A percentile compares a stretch with the other conserved stretches of the same genome.
Conservation (phyloP, 495 filamentous ascomycete species). For the Daldinia childiae region DNA sequence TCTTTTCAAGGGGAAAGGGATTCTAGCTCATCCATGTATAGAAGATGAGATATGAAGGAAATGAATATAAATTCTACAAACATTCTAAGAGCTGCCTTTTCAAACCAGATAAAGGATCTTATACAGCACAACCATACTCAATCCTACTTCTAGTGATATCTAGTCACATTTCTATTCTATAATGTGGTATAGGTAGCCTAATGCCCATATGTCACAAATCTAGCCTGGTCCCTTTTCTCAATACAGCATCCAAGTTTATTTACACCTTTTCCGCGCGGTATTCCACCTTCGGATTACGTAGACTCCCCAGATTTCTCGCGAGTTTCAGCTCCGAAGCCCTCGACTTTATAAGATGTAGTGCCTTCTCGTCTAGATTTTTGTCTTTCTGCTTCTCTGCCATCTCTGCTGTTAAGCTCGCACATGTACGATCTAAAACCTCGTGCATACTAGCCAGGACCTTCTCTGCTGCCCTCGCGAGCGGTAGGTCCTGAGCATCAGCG, state of each 20-base stretch:
- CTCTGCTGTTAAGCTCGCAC: slow-evolving; percentile 63
- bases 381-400: slow-evolving; percentile 39
- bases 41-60: background rate
- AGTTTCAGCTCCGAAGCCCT: slow-evolving; percentile 84
- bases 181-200: background rate
- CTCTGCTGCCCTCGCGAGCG: slow-evolving; percentile 81
- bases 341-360: slow-evolving; percentile 69
- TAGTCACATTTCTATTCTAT: slow-evolving; percentile 2
- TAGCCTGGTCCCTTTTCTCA: background rate
- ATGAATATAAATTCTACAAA: background rate
- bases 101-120: background rate
- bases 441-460: slow-evolving; percentile 96
- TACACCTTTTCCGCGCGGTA: slow-evolving; percentile 65
- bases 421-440: slow-evolving; percentile 79
- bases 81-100: background rate
- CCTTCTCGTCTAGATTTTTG: slow-evolving; percentile 65
- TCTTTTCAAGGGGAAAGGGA: too few relatives aligned
- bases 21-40: background rate
- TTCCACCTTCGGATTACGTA: slow-evolving; percentile 69
- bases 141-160: background rate
- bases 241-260: background rate
- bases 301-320: slow-evolving; percentile 71
- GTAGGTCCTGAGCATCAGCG: slow-evolving; percentile 73
- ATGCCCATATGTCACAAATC: background rate
- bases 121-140: background rate